Percentiles rank a stretch among this genome's conserved stretches.
Conservation (phyloP, 345 rosid genomes). For the Murraya paniculata region DNA sequence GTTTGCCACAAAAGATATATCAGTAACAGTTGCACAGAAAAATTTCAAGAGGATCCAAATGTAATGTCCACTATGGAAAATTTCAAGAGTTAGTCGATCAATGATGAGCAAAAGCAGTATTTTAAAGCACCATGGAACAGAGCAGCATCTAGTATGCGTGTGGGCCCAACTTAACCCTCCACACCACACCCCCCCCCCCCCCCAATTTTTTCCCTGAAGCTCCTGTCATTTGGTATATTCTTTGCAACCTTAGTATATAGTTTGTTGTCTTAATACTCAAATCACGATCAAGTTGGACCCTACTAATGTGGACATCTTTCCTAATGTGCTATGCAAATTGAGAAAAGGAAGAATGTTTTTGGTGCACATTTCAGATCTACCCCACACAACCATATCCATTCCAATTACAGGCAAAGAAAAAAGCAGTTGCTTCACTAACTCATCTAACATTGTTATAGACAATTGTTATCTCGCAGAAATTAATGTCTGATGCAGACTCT, state of each 20-base stretch:
- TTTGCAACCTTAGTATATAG: not conserved
- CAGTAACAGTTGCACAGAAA: conserved; percentile 15
- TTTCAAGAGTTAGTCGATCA: not conserved
- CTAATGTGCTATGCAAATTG: not conserved
- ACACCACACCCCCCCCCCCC: too few species aligned
- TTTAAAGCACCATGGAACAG: not conserved
- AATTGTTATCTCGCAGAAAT: not conserved
- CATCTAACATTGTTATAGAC: not conserved
- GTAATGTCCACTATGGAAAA: not conserved
- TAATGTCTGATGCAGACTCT: not conserved
- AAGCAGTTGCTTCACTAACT: not conserved
- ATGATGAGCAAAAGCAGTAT: not conserved
- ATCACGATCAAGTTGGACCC: not conserved
- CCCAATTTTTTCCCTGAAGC: too few species aligned
- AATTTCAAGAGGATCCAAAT: conserved; percentile 9
- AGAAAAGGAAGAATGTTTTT: not conserved
- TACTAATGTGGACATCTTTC: not conserved
- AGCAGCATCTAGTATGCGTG: not conserved
- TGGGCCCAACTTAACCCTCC: too few species aligned
- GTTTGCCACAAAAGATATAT: conserved; percentile 20
- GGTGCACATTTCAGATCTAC: not conserved
- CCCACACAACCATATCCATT: too few species aligned
- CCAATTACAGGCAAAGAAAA: too few species aligned
- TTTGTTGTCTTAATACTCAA: not conserved
- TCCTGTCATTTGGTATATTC: not conserved